Evolutionary conservation across 108 stramenopile species (phyloP).

Genomic region (Cyclotella sp.): DNA sequence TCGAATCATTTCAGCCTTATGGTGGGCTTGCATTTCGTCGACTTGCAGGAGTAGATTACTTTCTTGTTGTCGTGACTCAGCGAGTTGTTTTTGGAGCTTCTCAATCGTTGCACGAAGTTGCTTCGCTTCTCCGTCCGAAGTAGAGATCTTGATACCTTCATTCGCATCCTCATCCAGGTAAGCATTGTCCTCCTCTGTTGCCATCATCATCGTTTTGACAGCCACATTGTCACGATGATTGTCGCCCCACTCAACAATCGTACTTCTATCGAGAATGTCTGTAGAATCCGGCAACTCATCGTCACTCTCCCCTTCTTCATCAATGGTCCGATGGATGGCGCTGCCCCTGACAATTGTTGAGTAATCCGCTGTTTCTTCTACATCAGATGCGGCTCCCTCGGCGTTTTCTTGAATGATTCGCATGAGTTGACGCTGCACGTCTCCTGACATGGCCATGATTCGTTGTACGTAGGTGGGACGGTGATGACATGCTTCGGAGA

Average conservation of each 20-base stretch:
- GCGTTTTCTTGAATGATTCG: constrained; percentile 40
- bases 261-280: constrained; percentile 16
- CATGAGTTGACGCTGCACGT: constrained; percentile 52
- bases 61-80: constrained; percentile 57
- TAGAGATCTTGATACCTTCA: neutral
- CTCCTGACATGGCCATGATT: constrained; percentile 42
- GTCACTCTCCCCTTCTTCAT: constrained; percentile 15
- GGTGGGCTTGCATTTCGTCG: constrained; percentile 58
- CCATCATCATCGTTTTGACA: neutral
- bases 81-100: constrained; percentile 51
- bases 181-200: constrained; percentile 10
- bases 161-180: neutral
- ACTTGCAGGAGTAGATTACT: constrained; percentile 48
- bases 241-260: constrained; percentile 24
- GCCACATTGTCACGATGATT: neutral
- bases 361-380: constrained; percentile 35
- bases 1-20: constrained; percentile 75
- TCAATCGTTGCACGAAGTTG: constrained; percentile 25
- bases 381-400: constrained; percentile 13
- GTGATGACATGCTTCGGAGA: constrained; percentile 34
- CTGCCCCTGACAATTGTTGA: constrained; percentile 34
- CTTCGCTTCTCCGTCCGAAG: constrained; percentile 9
- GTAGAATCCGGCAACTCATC: constrained; percentile 10
- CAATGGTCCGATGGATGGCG: constrained; percentile 15
- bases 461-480: constrained; percentile 32